These are phyloP conservation scores for Juglanconis sp. DNA, from an alignment of 2,329 filamentous ascomycete genomes.

Conservation along the genomic window DNA sequence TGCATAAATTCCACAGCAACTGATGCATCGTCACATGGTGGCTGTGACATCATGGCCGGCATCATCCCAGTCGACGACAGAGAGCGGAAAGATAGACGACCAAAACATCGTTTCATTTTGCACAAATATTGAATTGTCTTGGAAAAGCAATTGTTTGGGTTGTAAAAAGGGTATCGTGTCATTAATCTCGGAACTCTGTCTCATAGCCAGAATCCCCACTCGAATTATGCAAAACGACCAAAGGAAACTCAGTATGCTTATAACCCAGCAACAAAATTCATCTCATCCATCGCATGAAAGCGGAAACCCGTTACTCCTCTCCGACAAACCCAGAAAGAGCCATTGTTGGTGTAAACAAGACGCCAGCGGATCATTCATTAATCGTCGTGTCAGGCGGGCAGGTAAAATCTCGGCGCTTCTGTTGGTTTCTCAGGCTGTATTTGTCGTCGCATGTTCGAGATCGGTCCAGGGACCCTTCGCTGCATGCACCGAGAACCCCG, in stretches of 20 bases:
- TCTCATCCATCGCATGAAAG: conserved; percentile 1
- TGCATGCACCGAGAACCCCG: neutral
- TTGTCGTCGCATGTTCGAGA: neutral
- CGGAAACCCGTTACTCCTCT: neutral
- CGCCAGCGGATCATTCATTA: neutral
- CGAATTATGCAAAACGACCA: neutral
- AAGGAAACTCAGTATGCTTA: conserved; percentile 9
- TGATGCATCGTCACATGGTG: too few relatives aligned
- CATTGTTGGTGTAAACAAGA: neutral
- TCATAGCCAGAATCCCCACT: conserved; percentile 7
- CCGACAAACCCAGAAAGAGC: neutral
- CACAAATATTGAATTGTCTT: too few relatives aligned
- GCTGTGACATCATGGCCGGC: neutral
- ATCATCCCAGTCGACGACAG: neutral
- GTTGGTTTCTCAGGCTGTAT: too few relatives aligned
- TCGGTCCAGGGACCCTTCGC: neutral
- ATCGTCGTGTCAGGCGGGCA: neutral
- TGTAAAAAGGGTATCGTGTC: conserved; percentile 14
- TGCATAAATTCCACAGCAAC: too few relatives aligned
- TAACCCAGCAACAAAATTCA: neutral
- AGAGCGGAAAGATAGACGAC: too few relatives aligned
- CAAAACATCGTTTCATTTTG: too few relatives aligned
- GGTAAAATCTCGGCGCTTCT: too few relatives aligned
- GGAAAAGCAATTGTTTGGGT: too few relatives aligned
- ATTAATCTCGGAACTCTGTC: conserved; percentile 15